A percentile compares a stretch with the other conserved stretches of the same genome.
Evolutionary conservation across 768 basidiomycete genomes (phyloP).

Genomic region (Boletus sp.): DNA sequence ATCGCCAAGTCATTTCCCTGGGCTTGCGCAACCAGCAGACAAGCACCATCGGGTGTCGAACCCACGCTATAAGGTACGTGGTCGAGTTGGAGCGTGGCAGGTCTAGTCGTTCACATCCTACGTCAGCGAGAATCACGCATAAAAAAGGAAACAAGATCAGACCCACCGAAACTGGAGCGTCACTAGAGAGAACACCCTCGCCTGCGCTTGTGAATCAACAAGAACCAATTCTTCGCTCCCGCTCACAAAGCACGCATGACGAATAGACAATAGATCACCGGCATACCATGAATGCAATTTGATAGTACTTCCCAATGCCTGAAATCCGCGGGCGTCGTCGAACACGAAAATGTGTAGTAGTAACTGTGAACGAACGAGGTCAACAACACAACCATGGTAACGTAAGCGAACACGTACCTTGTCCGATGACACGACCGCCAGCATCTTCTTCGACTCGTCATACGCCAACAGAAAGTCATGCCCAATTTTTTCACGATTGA

Average conservation of each 20-base stretch:
- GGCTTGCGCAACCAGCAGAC: slow-evolving; percentile 39
- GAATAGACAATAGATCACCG: slow-evolving; percentile 26
- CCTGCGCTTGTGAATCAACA: slow-evolving; percentile 42
- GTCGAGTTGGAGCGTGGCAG: slow-evolving; percentile 42
- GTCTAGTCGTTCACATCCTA: slow-evolving; percentile 29
- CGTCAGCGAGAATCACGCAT: neutral
- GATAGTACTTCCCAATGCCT: slow-evolving; percentile 40
- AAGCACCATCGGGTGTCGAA: slow-evolving; percentile 56
- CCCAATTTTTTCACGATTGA: slow-evolving; percentile 49
- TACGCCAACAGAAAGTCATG: slow-evolving; percentile 45
- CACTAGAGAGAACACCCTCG: slow-evolving; percentile 52
- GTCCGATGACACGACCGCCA: slow-evolving; percentile 43
- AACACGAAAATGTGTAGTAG: slow-evolving; percentile 46
- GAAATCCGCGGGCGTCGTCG: slow-evolving; percentile 44
- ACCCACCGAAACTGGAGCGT: slow-evolving; percentile 45
- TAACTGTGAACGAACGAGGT: slow-evolving; percentile 19
- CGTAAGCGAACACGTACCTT: slow-evolving; percentile 33
- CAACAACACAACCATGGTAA: accelerated
- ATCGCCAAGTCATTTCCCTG: slow-evolving; percentile 17
- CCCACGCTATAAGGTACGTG: slow-evolving; percentile 30
- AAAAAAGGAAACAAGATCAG: neutral
- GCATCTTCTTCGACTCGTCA: slow-evolving; percentile 50
- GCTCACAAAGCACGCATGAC: slow-evolving; percentile 42
- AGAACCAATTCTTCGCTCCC: slow-evolving; percentile 54
- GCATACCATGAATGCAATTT: slow-evolving; percentile 45